Evolutionary conservation across 495 filamentous ascomycete species (phyloP).

Genomic region (Margaritispora aquatica): DNA sequence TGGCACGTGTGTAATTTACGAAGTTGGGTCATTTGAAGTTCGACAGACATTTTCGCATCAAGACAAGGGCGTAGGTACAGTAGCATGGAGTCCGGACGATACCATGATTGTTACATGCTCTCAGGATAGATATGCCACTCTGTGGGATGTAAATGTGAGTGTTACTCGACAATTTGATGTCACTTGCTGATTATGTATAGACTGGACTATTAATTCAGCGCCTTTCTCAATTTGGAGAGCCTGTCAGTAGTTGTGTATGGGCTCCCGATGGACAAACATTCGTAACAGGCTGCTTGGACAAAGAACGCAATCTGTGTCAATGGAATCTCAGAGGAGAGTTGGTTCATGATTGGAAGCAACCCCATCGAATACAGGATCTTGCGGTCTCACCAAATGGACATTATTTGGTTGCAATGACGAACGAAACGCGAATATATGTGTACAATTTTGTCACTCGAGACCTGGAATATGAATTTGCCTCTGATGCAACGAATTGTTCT

Average conservation of each 20-base stretch:
- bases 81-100: slow-evolving; percentile 91
- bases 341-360: slow-evolving; percentile 57
- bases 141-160: slow-evolving; percentile 55
- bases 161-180: neutral
- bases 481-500: slow-evolving; percentile 65
- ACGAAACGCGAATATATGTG: slow-evolving; percentile 63
- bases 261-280: slow-evolving; percentile 70
- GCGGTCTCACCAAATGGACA: slow-evolving; percentile 73
- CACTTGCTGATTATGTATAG: neutral
- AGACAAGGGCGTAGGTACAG: slow-evolving; percentile 59
- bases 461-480: slow-evolving; percentile 63
- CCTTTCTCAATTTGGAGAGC: slow-evolving; percentile 57
- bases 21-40: slow-evolving; percentile 59
- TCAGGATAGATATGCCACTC: slow-evolving; percentile 61
- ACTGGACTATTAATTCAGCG: neutral
- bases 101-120: slow-evolving; percentile 76
- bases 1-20: slow-evolving; percentile 71
- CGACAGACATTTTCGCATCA: slow-evolving; percentile 61
- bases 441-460: slow-evolving; percentile 72
- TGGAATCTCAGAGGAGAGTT: slow-evolving; percentile 56
- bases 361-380: slow-evolving; percentile 76
- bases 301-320: slow-evolving; percentile 54
- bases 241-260: slow-evolving; percentile 85
- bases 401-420: slow-evolving; percentile 71
- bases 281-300: slow-evolving; percentile 74